phyloP scores from a whole-genome alignment of 176 grass and related monocot species.

The Ananas comosus region DNA sequence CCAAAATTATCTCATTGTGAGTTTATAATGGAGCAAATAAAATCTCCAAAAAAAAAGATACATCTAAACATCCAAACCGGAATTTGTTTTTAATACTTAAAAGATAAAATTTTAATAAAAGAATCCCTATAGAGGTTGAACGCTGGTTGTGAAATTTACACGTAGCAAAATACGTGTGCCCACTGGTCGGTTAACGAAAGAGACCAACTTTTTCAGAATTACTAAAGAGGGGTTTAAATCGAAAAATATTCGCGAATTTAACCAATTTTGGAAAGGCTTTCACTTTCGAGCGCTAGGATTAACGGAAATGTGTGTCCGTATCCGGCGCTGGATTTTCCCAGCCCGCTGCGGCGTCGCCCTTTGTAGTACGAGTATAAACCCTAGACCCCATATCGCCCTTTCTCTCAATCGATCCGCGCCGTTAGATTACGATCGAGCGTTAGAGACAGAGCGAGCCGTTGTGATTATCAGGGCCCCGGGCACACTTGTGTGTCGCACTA shows the following conservation, averaged over 20 bases:
- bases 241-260: neutral
- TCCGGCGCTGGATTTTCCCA: neutral
- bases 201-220: neutral
- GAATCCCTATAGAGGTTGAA: too few species aligned
- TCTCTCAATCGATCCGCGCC: slow-evolving; percentile 13
- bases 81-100: too few species aligned
- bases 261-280: neutral
- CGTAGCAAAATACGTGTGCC: too few species aligned
- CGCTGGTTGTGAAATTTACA: too few species aligned
- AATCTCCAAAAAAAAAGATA: too few species aligned
- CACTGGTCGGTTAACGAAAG: neutral
- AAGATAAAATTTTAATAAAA: too few species aligned
- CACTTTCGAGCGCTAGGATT: neutral
- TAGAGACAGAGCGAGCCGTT: slow-evolving; percentile 8
- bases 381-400: slow-evolving; percentile 41
- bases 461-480: slow-evolving; percentile 35
- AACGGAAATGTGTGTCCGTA: slow-evolving; percentile 2
- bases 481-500: slow-evolving; percentile 11
- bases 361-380: slow-evolving; percentile 36
- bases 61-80: too few species aligned
- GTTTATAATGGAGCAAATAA: too few species aligned
- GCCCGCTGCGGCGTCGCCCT: slow-evolving; percentile 20
- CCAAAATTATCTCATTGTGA: too few species aligned
- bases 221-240: neutral
- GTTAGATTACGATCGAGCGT: slow-evolving; percentile 20